A percentile compares a stretch with the other conserved stretches of the same genome.
Conservation (phyloP, 2,329 filamentous ascomycete genomes). For the Fusarium sulawesiense region DNA sequence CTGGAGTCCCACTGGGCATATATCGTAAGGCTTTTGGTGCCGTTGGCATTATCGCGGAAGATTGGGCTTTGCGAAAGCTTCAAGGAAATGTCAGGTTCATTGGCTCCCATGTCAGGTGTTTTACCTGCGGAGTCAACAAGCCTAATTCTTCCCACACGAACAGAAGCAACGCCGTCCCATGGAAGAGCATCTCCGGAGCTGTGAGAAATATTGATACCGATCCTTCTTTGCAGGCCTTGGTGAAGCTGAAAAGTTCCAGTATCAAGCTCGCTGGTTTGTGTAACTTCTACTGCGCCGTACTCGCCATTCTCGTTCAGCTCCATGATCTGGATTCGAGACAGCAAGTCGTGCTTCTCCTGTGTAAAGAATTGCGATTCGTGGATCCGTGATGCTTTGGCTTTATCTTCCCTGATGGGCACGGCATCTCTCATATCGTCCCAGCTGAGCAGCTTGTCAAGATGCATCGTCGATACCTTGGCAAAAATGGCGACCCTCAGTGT, state of each 20-base stretch:
- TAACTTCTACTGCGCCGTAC: conserved; percentile 91
- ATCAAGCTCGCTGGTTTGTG: conserved; percentile 86
- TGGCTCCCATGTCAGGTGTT: conserved; percentile 79
- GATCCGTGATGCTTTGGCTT: conserved; percentile 73
- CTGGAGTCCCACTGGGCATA: conserved; percentile 98
- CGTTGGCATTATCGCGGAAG: conserved; percentile 88
- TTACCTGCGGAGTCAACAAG: conserved; percentile 88
- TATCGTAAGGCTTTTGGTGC: conserved; percentile 86
- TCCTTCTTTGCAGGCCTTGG: conserved; percentile 89
- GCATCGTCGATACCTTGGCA: conserved; percentile 89
- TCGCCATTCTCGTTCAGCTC: conserved; percentile 92
- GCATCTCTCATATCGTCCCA: conserved; percentile 98
- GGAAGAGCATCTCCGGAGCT: conserved; percentile 88
- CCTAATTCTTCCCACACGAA: conserved; percentile 84
- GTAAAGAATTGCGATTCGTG: conserved; percentile 93
- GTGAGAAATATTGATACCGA: conserved; percentile 89
- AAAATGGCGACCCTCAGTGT: conserved; percentile 90
- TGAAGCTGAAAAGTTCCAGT: conserved; percentile 94
- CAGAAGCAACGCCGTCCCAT: conserved; percentile 83
- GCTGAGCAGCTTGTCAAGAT: conserved; percentile 95
- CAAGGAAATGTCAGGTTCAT: conserved; percentile 78
- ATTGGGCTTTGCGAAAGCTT: conserved; percentile 82
- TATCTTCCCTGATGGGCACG: conserved; percentile 65
- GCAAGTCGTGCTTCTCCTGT: conserved; percentile 93
- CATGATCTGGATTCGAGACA: conserved; percentile 87